A percentile compares a stretch with the other conserved stretches of the same genome.
Evolutionary conservation across 768 basidiomycete species (phyloP).

Genomic region (Ephemerocybe angulata): DNA sequence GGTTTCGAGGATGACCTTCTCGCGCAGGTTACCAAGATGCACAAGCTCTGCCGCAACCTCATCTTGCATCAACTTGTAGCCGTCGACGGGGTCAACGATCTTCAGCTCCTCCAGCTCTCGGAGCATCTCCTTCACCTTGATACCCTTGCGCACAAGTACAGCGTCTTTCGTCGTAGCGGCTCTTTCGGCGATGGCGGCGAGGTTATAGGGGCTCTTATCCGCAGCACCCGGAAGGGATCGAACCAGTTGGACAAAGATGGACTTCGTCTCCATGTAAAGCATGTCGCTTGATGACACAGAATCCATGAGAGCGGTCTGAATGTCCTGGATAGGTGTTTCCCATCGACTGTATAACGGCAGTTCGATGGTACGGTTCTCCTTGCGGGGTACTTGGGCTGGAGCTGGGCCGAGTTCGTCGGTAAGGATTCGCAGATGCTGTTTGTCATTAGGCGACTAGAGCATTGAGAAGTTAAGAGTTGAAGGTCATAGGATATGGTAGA

Average conservation of each 20-base stretch:
- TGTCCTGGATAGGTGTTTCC: conserved; percentile 98
- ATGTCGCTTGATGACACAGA: conserved; percentile 97
- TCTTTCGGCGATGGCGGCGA: conserved; percentile 84
- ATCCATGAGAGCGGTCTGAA: conserved; percentile 95
- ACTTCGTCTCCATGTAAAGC: conserved; percentile 99
- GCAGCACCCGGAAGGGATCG: conserved; percentile 86
- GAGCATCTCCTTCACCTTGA: conserved; percentile 99
- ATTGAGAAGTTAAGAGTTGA: conserved; percentile 3
- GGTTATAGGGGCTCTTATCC: conserved; percentile 86
- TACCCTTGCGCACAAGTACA: conserved; percentile 90
- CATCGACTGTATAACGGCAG: conserved; percentile 92
- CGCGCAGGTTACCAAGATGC: conserved; percentile 93
- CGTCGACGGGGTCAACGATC: conserved; percentile 77
- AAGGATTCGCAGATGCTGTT: conserved; percentile 93
- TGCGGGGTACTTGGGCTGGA: conserved; percentile 93
- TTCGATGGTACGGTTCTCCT: conserved; percentile 95
- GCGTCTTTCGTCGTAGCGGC: conserved; percentile 98
- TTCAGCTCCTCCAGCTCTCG: conserved; percentile 90
- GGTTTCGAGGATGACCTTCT: conserved; percentile 92
- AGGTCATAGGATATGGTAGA: neutral
- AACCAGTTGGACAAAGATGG: conserved; percentile 95
- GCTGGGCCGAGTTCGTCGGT: conserved; percentile 95
- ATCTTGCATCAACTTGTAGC: conserved; percentile 94
- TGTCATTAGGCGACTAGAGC: conserved; percentile 89
- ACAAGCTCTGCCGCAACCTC: conserved; percentile 94